phyloP scores from a whole-genome alignment of 139 green algal genomes.

The Coccomyxa sp. region DNA sequence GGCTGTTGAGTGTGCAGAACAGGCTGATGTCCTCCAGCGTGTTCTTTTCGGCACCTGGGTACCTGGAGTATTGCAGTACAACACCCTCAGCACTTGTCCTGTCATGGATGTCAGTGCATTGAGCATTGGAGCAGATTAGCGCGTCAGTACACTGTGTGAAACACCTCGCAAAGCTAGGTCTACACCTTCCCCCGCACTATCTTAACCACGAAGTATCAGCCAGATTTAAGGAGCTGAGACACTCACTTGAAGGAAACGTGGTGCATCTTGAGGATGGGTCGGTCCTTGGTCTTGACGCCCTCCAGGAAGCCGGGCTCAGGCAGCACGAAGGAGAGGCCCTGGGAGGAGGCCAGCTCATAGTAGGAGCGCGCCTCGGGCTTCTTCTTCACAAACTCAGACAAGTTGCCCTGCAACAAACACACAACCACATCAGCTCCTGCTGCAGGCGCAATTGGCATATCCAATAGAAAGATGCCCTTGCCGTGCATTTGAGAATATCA shows the following conservation, averaged over 20 bases:
- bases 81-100: too few relatives aligned
- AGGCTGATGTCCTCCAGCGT: slow-evolving; percentile 67
- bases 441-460: too few relatives aligned
- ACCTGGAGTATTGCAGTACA: slow-evolving; percentile 49
- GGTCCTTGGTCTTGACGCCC: slow-evolving; percentile 93
- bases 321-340: slow-evolving; percentile 70
- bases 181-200: too few relatives aligned
- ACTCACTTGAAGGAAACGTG: slow-evolving; percentile 60
- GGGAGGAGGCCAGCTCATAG: slow-evolving; percentile 69
- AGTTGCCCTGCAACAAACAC: slow-evolving; percentile 64
- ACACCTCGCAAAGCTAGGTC: too few relatives aligned
- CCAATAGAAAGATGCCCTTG: too few relatives aligned
- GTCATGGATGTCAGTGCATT: too few relatives aligned
- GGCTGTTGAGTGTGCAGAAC: slow-evolving; percentile 68
- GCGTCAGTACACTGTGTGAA: too few relatives aligned
- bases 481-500: too few relatives aligned
- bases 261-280: slow-evolving; percentile 90
- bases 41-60: slow-evolving; percentile 65
- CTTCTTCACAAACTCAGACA: slow-evolving; percentile 83
- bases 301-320: slow-evolving; percentile 89
- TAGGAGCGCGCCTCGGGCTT: slow-evolving; percentile 82
- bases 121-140: too few relatives aligned
- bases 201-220: too few relatives aligned
- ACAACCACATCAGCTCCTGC: not conserved
- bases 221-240: not conserved